Percentiles rank a stretch among this genome's conserved stretches.
These are phyloP conservation scores for Vararia minispora DNA, from an alignment of 768 basidiomycete genomes.

Conservation along the genomic window DNA sequence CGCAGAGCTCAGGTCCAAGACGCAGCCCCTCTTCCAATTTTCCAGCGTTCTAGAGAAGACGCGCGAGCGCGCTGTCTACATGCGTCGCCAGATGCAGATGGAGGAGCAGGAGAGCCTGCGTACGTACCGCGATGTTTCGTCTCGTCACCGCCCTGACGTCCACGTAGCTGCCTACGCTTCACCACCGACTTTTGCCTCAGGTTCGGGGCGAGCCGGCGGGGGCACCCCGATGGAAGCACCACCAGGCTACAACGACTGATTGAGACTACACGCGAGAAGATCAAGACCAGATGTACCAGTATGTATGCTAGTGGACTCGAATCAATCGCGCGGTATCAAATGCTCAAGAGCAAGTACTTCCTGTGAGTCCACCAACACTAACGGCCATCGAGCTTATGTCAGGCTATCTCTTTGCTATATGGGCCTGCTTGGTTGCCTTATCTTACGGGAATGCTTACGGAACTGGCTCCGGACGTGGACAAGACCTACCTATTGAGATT, in stretches of 20 bases:
- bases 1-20: conserved; percentile 57
- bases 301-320: too few species aligned
- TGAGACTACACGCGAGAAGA: too few species aligned
- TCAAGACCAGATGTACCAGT: too few species aligned
- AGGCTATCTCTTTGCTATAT: too few species aligned
- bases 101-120: conserved; percentile 55
- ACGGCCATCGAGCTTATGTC: too few species aligned
- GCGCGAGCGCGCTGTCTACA: conserved; percentile 63
- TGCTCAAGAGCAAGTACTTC: too few species aligned
- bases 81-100: conserved; percentile 49
- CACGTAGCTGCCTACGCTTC: conserved; percentile 13
- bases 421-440: too few species aligned
- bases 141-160: background rate
- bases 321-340: too few species aligned
- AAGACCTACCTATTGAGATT: too few species aligned
- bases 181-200: conserved; percentile 9
- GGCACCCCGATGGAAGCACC: conserved; percentile 18
- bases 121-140: conserved; percentile 24
- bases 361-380: too few species aligned
- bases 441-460: too few species aligned
- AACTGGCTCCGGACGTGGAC: too few species aligned
- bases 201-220: background rate
- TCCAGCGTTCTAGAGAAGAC: conserved; percentile 65
- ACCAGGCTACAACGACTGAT: conserved; percentile 18
- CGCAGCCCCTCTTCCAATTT: conserved; percentile 64